These are phyloP conservation scores for Cetradonia linearis DNA, from an alignment of 495 filamentous ascomycete species.

Conservation along the genomic window DNA sequence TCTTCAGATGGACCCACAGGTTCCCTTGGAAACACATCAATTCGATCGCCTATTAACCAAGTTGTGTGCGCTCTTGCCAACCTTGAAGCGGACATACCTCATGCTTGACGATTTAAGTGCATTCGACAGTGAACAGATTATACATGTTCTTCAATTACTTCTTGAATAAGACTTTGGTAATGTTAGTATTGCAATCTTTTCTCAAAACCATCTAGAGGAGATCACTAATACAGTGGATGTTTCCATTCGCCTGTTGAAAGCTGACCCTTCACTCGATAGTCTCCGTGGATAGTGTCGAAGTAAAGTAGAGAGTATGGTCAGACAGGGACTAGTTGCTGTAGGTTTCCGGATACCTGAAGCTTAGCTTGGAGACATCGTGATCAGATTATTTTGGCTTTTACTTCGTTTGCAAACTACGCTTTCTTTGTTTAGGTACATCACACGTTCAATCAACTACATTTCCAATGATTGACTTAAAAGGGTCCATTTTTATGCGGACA, in stretches of 20 bases:
- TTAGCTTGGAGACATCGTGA: not conserved
- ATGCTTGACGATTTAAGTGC: not conserved
- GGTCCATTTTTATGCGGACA: slow-evolving; percentile 33
- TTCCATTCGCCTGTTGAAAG: not conserved
- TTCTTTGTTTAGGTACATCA: fast-evolving
- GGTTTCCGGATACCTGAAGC: not conserved
- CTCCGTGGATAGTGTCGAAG: not conserved
- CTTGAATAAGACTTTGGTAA: slow-evolving; percentile 4
- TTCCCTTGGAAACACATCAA: too few relatives aligned
- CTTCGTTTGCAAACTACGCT: not conserved
- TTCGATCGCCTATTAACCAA: too few relatives aligned
- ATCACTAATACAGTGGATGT: not conserved
- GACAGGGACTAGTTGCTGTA: not conserved
- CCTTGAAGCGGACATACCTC: not conserved
- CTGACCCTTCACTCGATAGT: not conserved
- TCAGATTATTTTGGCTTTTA: not conserved
- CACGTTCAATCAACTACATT: not conserved
- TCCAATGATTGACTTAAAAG: slow-evolving; percentile 3
- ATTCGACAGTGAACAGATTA: too few relatives aligned
- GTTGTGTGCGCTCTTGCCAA: too few relatives aligned
- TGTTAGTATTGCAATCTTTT: not conserved
- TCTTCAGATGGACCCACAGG: too few relatives aligned
- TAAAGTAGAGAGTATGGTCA: not conserved
- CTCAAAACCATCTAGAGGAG: not conserved
- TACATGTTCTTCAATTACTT: not conserved